phyloP scores from a whole-genome alignment of 805 yeast genomes.

The Groenewaldozyma salmanticensis region DNA sequence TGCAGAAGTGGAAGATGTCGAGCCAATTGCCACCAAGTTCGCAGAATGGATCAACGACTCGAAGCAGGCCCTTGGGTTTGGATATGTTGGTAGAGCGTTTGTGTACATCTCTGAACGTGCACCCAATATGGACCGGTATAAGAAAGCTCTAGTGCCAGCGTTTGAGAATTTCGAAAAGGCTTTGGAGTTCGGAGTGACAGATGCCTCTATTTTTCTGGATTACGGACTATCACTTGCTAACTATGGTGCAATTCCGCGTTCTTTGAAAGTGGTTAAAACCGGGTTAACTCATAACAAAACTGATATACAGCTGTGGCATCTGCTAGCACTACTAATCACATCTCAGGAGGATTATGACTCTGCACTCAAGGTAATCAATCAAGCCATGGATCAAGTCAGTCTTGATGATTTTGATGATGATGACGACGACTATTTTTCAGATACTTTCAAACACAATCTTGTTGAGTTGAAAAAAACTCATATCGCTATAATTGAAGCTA shows the following conservation, averaged over 20 bases:
- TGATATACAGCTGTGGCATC: slow-evolving; percentile 55
- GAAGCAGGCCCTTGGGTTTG: neutral
- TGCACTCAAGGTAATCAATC: slow-evolving; percentile 47
- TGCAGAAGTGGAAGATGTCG: slow-evolving; percentile 11
- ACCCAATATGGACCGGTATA: slow-evolving; percentile 9
- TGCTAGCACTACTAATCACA: slow-evolving; percentile 54
- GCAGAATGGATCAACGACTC: slow-evolving; percentile 2
- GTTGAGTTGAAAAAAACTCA: slow-evolving; percentile 65
- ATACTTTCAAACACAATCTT: slow-evolving; percentile 38
- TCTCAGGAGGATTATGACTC: slow-evolving; percentile 48
- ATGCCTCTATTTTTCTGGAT: slow-evolving; percentile 13
- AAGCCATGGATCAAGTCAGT: slow-evolving; percentile 31
- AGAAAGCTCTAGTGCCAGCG: slow-evolving; percentile 13
- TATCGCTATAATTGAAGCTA: slow-evolving; percentile 54
- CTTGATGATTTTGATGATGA: neutral
- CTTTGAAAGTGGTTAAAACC: slow-evolving; percentile 18
- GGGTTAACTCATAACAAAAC: slow-evolving; percentile 34
- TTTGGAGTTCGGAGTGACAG: slow-evolving; percentile 8
- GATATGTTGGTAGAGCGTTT: slow-evolving; percentile 13
- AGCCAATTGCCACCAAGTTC: slow-evolving; percentile 15
- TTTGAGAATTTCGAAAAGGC: slow-evolving; percentile 13
- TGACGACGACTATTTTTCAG: neutral
- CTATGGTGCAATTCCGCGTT: slow-evolving; percentile 15
- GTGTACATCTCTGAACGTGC: slow-evolving; percentile 7
- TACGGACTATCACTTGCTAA: slow-evolving; percentile 25